Evolutionary conservation across 768 basidiomycete genomes (phyloP).

Genomic region (Paxillus involutus): DNA sequence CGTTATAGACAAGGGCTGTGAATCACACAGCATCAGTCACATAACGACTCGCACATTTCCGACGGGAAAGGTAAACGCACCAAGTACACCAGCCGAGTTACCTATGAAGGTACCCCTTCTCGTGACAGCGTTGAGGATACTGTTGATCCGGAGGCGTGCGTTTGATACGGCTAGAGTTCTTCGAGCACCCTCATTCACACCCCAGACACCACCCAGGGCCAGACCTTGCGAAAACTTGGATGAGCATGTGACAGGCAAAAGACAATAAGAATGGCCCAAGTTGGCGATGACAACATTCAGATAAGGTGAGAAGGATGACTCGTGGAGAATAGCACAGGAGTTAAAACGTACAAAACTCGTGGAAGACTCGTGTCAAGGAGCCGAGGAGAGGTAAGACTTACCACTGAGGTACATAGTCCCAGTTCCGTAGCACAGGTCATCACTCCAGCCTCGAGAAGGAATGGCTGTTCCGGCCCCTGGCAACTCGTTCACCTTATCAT

Average conservation of each 20-base stretch:
- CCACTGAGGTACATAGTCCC: conserved; percentile 98
- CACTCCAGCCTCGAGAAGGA: conserved; percentile 96
- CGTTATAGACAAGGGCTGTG: conserved; percentile 93
- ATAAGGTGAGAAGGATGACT: conserved; percentile 67
- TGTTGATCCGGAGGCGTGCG: conserved; percentile 90
- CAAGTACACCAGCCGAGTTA: conserved; percentile 96
- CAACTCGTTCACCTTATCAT: conserved; percentile 90
- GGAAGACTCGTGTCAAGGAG: conserved; percentile 46
- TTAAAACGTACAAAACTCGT: conserved; percentile 43
- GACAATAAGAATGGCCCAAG: conserved; percentile 78
- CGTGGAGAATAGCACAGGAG: conserved; percentile 45
- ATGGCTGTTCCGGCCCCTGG: conserved; percentile 90
- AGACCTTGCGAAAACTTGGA: conserved; percentile 72
- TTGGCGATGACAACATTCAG: conserved; percentile 54
- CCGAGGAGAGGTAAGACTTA: conserved; percentile 67
- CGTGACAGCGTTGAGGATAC: conserved; percentile 94
- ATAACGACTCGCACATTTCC: conserved; percentile 30
- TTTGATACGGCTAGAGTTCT: conserved; percentile 87
- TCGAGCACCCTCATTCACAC: conserved; percentile 89
- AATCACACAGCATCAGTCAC: conserved; percentile 35
- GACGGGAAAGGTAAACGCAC: conserved; percentile 55
- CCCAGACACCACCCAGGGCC: conserved; percentile 93
- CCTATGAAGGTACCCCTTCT: conserved; percentile 96
- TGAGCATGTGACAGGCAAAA: conserved; percentile 76
- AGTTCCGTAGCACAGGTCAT: conserved; percentile 99